Evolutionary conservation across 768 basidiomycete genomes (phyloP).

Genomic region (Termitomyces sp.): DNA sequence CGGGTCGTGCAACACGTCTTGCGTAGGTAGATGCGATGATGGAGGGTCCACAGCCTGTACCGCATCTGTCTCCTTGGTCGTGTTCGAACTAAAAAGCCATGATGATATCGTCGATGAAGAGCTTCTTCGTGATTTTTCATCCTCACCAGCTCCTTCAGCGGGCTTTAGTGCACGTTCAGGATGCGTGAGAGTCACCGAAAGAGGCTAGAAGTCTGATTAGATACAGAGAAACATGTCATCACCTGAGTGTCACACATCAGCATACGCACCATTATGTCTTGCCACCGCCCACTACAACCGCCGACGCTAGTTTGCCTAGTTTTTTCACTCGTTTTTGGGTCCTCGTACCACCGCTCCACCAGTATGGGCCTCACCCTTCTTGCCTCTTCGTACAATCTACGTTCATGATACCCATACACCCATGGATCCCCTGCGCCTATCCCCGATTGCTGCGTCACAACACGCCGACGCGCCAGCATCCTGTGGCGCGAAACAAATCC

Average conservation of each 20-base stretch:
- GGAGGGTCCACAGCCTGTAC: neutral
- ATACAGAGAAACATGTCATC: neutral
- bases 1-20: conserved; percentile 17
- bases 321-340: conserved; percentile 1
- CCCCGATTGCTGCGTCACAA: neutral
- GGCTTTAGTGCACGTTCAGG: neutral
- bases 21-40: neutral
- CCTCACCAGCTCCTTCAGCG: neutral
- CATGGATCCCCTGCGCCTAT: conserved; percentile 14
- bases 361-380: conserved; percentile 8
- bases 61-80: neutral
- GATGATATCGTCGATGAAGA: conserved; percentile 8
- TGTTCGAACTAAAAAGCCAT: conserved; percentile 4
- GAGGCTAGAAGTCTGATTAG: conserved; percentile 8
- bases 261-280: conserved; percentile 10
- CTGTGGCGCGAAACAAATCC: conserved; percentile 43
- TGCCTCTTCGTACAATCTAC: neutral
- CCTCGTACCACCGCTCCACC: conserved; percentile 12
- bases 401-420: conserved; percentile 11
- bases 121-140: neutral
- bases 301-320: neutral
- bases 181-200: conserved; percentile 1
- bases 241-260: neutral
- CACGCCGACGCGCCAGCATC: conserved; percentile 21
- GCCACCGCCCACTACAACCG: neutral